Evolutionary conservation across 2,329 filamentous ascomycete genomes (phyloP), one percentile per base, ranked within the genome.

Genomic region (Colletotrichum sansevieriae): DNA sequence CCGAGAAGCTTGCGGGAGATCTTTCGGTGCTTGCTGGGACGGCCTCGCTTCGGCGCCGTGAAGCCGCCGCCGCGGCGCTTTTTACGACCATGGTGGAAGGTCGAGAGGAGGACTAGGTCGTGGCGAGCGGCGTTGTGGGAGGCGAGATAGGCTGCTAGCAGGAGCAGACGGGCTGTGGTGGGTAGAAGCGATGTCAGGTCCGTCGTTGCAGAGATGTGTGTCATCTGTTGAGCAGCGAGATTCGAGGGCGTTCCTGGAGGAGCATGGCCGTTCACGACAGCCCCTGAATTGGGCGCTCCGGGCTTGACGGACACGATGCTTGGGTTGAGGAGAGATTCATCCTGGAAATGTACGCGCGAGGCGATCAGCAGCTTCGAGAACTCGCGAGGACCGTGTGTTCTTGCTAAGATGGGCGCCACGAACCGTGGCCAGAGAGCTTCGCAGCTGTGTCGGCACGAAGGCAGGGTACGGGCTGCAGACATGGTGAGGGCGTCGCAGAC

Each of bases 401-500:
- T 92, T 1, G 90, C 88, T 1, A 90, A 80, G 25, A 98, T 87
- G 0, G 95, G 95, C 7, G 88, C 87, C 1, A 93, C 90, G 78
- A 99, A 98, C 4, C 90, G 87, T 11, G 91, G 90, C 96, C 96
- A 99, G 20, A 98, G 86, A 49, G 90, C 88, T 56, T 88, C 80
- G 75, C 92, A 94, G 57, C 91, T 88, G 41, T 88, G 86, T 3
- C 84, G 85, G 73, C 97, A 94, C 11, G 88, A 87, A 1, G 91
- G 85, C 13, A 98, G 84, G 43, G 95, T 94, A 57, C 94, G 90
- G 1, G 92, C 92, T 3, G 94, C 94, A 54, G 93, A 90, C 71
- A 91, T 93, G 56, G 91, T 89, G 12, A 98, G 84, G 1, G 95
- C 90, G 76, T 99, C 96, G 85, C 97, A 96, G 13, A 97, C 90